These are phyloP conservation scores for Neopestalotiopsis sp. DNA, from an alignment of 2,329 filamentous ascomycete genomes.

Conservation along the genomic window DNA sequence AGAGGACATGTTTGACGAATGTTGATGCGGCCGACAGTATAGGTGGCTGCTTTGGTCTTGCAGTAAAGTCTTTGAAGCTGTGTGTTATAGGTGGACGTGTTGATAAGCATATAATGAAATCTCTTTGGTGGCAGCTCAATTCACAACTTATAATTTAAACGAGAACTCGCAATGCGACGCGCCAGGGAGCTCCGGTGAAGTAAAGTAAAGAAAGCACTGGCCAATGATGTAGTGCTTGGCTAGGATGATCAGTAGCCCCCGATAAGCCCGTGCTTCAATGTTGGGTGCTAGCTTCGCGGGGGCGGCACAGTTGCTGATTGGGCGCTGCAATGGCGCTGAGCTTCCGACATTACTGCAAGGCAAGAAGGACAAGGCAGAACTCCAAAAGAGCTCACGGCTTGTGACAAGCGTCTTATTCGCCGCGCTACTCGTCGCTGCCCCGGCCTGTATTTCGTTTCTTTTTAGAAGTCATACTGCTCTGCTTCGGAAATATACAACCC, in stretches of 20 bases:
- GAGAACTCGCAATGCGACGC: constrained; percentile 1
- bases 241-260: neutral
- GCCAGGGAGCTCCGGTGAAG: neutral
- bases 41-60: too few species aligned
- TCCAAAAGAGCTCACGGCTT: constrained; percentile 13
- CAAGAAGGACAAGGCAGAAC: constrained; percentile 12
- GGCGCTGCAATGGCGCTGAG: constrained; percentile 5
- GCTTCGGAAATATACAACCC: neutral
- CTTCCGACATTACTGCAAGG: neutral
- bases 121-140: neutral
- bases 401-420: neutral
- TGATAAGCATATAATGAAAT: neutral
- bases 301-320: constrained; percentile 12
- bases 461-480: neutral
- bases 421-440: neutral
- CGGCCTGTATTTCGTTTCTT: neutral
- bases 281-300: neutral
- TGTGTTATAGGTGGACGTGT: neutral
- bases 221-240: constrained; percentile 20
- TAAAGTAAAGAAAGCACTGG: constrained; percentile 15
- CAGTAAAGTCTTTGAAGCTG: too few species aligned
- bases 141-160: neutral
- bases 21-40: neutral
- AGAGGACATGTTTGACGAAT: constrained; percentile 58
- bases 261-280: neutral